Evolutionary conservation across 179 eudicot genomes (phyloP).

Genomic region (Pouteria campechiana): DNA sequence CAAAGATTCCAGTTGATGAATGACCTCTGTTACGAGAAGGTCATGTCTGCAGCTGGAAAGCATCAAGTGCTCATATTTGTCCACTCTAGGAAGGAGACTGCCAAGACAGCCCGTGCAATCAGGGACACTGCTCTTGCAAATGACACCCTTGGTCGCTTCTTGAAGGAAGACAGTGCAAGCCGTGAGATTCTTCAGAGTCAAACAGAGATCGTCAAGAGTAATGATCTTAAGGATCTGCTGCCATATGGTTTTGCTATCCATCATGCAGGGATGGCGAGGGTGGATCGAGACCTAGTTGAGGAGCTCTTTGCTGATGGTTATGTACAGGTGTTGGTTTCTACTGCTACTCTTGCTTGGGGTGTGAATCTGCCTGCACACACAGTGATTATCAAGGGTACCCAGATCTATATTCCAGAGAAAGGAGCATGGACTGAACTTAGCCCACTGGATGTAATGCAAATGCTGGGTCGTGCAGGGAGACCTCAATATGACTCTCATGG

Average conservation of each 20-base stretch:
- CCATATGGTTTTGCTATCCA: slow-evolving; percentile 96
- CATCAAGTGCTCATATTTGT: slow-evolving; percentile 89
- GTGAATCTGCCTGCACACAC: slow-evolving; percentile 93
- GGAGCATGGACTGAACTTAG: slow-evolving; percentile 97
- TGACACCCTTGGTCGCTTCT: slow-evolving; percentile 69
- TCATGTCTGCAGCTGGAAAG: slow-evolving; percentile 65
- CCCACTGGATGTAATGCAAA: slow-evolving; percentile 96
- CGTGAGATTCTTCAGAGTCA: slow-evolving; percentile 76
- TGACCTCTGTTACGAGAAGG: slow-evolving; percentile 91
- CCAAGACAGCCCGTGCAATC: slow-evolving; percentile 83
- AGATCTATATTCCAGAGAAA: slow-evolving; percentile 88
- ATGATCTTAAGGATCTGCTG: slow-evolving; percentile 76
- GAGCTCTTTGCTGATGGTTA: slow-evolving; percentile 71
- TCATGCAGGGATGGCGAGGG: slow-evolving; percentile 93
- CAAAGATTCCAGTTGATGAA: slow-evolving; percentile 97
- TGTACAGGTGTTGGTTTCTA: slow-evolving; percentile 82
- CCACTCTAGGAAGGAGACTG: slow-evolving; percentile 93
- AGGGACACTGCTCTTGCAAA: slow-evolving; percentile 84
- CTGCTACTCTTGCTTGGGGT: slow-evolving; percentile 98
- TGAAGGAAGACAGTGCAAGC: slow-evolving; percentile 85
- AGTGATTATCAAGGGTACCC: slow-evolving; percentile 93
- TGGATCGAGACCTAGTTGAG: slow-evolving; percentile 82
- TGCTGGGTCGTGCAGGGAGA: slow-evolving; percentile 98
- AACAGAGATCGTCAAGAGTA: slow-evolving; percentile 72
- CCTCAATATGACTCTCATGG: slow-evolving; percentile 91